Conservation (phyloP, 2,329 filamentous ascomycete species). For the Phaeosphaeria sp. region DNA sequence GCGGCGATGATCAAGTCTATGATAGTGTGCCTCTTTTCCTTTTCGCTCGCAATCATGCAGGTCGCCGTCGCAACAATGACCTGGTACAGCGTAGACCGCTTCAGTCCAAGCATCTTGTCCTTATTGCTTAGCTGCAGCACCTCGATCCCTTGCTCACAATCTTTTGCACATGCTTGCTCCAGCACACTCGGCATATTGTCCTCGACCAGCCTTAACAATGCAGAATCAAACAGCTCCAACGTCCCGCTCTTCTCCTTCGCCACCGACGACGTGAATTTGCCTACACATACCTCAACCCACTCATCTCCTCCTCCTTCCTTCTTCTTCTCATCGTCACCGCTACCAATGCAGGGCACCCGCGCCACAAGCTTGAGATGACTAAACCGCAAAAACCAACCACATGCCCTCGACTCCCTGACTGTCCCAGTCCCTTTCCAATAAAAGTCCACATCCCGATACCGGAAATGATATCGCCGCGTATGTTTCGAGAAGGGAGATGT, state of each 20-base stretch:
- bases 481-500: slow-evolving; percentile 28
- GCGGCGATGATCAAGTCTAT: slow-evolving; percentile 11
- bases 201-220: slow-evolving; percentile 23
- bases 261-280: slow-evolving; percentile 35
- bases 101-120: slow-evolving; percentile 15
- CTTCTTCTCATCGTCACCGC: background rate
- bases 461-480: slow-evolving; percentile 39
- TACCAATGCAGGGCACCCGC: slow-evolving; percentile 10
- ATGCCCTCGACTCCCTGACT: slow-evolving; percentile 27
- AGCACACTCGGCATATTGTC: slow-evolving; percentile 11
- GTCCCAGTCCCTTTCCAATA: slow-evolving; percentile 45
- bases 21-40: slow-evolving; percentile 40
- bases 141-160: background rate
- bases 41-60: slow-evolving; percentile 43
- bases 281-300: slow-evolving; percentile 31
- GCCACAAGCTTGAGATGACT: slow-evolving; percentile 44
- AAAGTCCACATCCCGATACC: slow-evolving; percentile 35
- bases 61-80: slow-evolving; percentile 40
- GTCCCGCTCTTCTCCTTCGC: slow-evolving; percentile 33
- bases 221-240: slow-evolving; percentile 34
- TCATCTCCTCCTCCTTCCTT: background rate
- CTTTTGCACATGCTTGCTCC: background rate
- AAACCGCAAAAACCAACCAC: slow-evolving; percentile 29
- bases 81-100: slow-evolving; percentile 33
- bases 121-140: slow-evolving; percentile 3